Evolutionary conservation across 2,329 filamentous ascomycete genomes (phyloP).

Genomic region (Fusarium sp.): DNA sequence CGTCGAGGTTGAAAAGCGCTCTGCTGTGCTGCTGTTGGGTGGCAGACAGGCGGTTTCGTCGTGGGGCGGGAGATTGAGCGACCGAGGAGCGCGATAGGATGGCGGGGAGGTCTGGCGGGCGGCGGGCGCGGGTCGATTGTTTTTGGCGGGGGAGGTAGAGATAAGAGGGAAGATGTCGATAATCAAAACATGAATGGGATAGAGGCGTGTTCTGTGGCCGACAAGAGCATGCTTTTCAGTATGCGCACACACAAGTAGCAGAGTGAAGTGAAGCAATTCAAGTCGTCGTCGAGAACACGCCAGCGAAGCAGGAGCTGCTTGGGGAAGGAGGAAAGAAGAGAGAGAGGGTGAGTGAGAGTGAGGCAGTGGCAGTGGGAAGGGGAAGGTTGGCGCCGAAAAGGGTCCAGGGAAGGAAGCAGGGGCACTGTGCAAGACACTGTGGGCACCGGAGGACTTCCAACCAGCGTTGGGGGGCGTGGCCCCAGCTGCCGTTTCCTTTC

Average conservation of each 20-base stretch:
- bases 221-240: slow-evolving; percentile 46
- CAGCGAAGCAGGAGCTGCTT: slow-evolving; percentile 45
- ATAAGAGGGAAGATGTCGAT: slow-evolving; percentile 19
- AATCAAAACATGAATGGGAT: slow-evolving; percentile 36
- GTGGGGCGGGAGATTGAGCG: slow-evolving; percentile 42
- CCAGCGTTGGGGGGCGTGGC: slow-evolving; percentile 27
- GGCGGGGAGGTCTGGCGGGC: slow-evolving; percentile 41
- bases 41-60: slow-evolving; percentile 31
- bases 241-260: slow-evolving; percentile 22
- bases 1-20: not conserved
- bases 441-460: slow-evolving; percentile 4
- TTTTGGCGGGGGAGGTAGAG: slow-evolving; percentile 39
- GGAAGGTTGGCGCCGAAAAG: slow-evolving; percentile 39
- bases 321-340: slow-evolving; percentile 37
- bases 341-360: slow-evolving; percentile 22
- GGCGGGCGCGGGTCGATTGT: slow-evolving; percentile 37
- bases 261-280: slow-evolving; percentile 45
- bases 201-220: slow-evolving; percentile 42
- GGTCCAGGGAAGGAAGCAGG: slow-evolving; percentile 28
- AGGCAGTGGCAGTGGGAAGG: slow-evolving; percentile 36
- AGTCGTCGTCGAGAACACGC: slow-evolving; percentile 44
- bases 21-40: slow-evolving; percentile 24
- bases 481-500: slow-evolving; percentile 39
- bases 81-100: slow-evolving; percentile 36
- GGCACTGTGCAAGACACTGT: slow-evolving; percentile 27